Percentiles rank a stretch among this genome's conserved stretches.
Conservation (phyloP, 192 early-diverging fungal species). For the Lobosporangium transversale region DNA sequence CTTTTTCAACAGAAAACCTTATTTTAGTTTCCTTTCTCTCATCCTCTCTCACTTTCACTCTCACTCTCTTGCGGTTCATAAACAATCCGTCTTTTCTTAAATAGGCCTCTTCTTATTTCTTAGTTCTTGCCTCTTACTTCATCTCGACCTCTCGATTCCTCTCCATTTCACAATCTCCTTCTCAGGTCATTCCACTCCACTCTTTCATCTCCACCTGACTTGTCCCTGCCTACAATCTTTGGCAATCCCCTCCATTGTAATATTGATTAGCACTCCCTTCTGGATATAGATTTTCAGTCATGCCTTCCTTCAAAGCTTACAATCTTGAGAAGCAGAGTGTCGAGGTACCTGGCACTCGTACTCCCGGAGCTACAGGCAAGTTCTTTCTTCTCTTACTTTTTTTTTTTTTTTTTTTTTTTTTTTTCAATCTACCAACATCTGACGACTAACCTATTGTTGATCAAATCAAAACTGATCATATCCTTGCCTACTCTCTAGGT, state of each 20-base stretch:
- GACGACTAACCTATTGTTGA: background rate
- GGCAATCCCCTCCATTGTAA: no score
- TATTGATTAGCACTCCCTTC: background rate
- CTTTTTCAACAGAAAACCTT: no score
- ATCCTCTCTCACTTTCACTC: background rate
- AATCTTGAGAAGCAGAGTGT: conserved; percentile 63
- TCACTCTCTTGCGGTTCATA: background rate
- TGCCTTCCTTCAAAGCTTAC: conserved; percentile 41
- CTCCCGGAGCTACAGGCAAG: conserved; percentile 63
- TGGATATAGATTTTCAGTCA: background rate
- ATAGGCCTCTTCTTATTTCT: no score
- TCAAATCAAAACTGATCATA: no score
- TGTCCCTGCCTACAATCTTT: background rate
- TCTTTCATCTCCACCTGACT: background rate
- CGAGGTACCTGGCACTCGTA: conserved; percentile 58
- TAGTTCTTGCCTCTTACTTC: background rate
- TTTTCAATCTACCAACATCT: background rate
- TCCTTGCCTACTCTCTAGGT: conserved; percentile 43
- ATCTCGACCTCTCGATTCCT: background rate
- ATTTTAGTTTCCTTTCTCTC: background rate
- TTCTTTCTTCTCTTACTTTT: background rate
- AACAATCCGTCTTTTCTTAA: background rate
- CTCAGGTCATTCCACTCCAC: no score
- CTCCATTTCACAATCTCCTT: no score
- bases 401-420: background rate